Evolutionary conservation across 2,329 filamentous ascomycete genomes (phyloP).

Genomic region (Cordyceps farinosa): DNA sequence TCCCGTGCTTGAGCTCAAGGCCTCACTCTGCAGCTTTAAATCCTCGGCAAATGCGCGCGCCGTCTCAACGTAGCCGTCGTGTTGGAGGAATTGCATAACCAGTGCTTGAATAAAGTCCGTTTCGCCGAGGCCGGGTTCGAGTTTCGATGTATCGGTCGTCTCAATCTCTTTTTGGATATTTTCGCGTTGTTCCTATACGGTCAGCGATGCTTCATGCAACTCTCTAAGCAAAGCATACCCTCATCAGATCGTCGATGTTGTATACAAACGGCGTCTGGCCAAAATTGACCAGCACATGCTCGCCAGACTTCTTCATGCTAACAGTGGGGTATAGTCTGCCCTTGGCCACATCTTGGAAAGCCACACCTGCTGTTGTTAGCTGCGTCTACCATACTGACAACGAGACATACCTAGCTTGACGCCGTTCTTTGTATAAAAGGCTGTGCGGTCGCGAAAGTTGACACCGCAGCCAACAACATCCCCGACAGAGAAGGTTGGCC

Average conservation of each 20-base stretch:
- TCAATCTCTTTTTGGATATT: constrained; percentile 59
- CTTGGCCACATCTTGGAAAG: constrained; percentile 63
- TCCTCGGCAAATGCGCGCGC: constrained; percentile 84
- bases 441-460: constrained; percentile 60
- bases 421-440: constrained; percentile 69
- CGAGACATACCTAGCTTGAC: constrained; percentile 46
- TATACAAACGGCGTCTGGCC: constrained; percentile 77
- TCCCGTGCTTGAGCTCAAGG: constrained; percentile 58
- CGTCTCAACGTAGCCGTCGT: constrained; percentile 94
- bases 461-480: constrained; percentile 64
- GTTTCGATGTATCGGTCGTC: constrained; percentile 51
- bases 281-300: constrained; percentile 62
- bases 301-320: constrained; percentile 62
- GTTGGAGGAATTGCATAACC: constrained; percentile 80
- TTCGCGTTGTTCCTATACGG: constrained; percentile 54
- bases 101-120: constrained; percentile 77
- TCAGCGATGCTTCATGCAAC: neutral
- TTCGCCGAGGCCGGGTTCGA: constrained; percentile 66
- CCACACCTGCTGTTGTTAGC: constrained; percentile 50
- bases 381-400: neutral
- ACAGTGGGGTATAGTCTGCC: constrained; percentile 64
- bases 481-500: constrained; percentile 50
- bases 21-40: constrained; percentile 67
- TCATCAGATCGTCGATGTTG: constrained; percentile 84
- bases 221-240: constrained; percentile 47